Percentiles rank a stretch among this genome's conserved stretches.
Conservation (phyloP, 2,329 filamentous ascomycete genomes). For the Fusarium tupiense region DNA sequence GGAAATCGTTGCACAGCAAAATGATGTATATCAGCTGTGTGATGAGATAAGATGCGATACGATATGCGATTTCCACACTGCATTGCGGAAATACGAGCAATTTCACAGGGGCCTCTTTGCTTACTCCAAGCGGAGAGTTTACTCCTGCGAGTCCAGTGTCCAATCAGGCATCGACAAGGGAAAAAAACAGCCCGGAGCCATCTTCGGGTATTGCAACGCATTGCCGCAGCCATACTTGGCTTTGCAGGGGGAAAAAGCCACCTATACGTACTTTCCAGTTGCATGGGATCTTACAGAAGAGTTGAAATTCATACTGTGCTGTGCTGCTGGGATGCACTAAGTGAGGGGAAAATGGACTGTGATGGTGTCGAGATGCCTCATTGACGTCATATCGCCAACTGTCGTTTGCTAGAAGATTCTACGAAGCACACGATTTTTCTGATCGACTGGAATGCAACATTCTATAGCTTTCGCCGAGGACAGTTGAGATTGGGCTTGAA, state of each 20-base stretch:
- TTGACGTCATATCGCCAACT: conserved; percentile 35
- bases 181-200: background rate
- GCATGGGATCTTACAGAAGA: conserved; percentile 15
- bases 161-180: background rate
- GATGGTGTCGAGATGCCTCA: conserved; percentile 33
- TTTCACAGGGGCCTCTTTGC: background rate
- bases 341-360: conserved; percentile 17
- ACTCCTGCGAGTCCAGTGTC: conserved; percentile 23
- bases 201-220: background rate
- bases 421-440: background rate
- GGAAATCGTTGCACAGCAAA: background rate
- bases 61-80: background rate
- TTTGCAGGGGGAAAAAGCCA: background rate
- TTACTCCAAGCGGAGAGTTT: conserved; percentile 33
- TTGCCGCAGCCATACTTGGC: background rate
- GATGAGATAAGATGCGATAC: background rate
- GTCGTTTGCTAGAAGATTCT: conserved; percentile 18
- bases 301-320: conserved; percentile 3
- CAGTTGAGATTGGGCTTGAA: background rate
- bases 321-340: background rate
- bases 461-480: background rate
- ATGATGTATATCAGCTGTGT: background rate
- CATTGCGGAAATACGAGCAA: background rate
- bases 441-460: background rate
- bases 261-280: conserved; percentile 8